Percentiles rank a stretch among this genome's conserved stretches.
Conservation (phyloP, 306 rosid species). For the Vigna reflexopilosa region DNA sequence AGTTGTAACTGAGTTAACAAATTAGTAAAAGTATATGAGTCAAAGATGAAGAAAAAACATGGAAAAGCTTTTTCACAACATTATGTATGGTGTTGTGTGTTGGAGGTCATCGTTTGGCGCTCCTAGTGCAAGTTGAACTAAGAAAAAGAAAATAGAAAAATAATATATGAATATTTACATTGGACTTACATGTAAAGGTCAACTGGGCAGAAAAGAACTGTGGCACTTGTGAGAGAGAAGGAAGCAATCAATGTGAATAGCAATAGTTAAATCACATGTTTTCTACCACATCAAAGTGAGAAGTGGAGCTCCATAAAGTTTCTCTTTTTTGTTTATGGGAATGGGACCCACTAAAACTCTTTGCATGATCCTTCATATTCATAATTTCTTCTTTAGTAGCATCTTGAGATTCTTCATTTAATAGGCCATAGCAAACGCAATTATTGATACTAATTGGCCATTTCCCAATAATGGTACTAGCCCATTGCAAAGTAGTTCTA, state of each 20-base stretch:
- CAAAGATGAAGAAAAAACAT: neutral
- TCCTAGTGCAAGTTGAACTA: constrained; percentile 7
- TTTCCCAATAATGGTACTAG: constrained; percentile 6
- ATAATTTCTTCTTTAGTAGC: neutral
- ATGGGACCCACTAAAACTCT: constrained; percentile 9
- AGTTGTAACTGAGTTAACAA: no score
- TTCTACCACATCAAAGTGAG: neutral
- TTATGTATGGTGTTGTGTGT: neutral
- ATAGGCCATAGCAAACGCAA: constrained; percentile 37
- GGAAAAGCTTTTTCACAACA: neutral
- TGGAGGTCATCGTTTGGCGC: neutral
- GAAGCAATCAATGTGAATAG: neutral
- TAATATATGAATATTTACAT: neutral
- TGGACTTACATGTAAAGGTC: constrained; percentile 21
- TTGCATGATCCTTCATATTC: neutral
- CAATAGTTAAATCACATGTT: neutral
- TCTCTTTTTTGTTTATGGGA: neutral
- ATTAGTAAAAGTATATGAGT: neutral
- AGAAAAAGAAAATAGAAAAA: neutral
- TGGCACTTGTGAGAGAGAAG: neutral
- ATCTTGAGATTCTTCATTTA: neutral
- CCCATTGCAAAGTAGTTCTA: constrained; percentile 20
- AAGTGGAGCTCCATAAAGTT: neutral
- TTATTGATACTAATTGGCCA: constrained; percentile 26
- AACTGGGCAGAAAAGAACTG: neutral